Evolutionary conservation across 352 stramenopile species (phyloP), one percentile per base, ranked within the genome.

Genomic region (Aphanomyces astaci): DNA sequence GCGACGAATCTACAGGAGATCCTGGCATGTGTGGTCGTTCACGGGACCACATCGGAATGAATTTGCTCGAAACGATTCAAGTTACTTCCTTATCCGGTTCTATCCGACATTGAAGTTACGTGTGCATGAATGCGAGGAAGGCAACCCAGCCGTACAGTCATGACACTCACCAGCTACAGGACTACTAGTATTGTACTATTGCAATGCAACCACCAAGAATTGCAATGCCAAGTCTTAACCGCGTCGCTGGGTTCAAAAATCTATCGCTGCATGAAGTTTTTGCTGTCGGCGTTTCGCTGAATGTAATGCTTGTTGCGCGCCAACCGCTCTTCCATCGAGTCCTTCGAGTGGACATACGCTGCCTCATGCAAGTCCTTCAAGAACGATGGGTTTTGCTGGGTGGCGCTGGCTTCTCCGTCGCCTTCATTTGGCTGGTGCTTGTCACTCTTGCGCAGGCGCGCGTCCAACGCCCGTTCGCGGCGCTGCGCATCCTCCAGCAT

Each of bases 261-360:
- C 19, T 84, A 85, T 75, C 90, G 90, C 24, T 83, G 79, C 36
- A 95, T 71, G 30, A 95, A 95, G 70, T 92, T 93, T 24, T 76
- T 81, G 30, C 77, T 76, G 25, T 90, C 81, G n/a, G 82, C 84
- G 48, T 88, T 82, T 36, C 76, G 79, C 64, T 95, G 87, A 48
- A 95, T 92, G 68, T 95, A 95, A 64, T 95, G 84, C 27, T 81
- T 82, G 63, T 95, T 95, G 53, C 87, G 75, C 19, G 79, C 79
- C 62, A 95, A 66, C 0, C 84, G 84, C 39, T 93, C 83, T 49
- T 82, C 71, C 80, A 95, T 90, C 39, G 74, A 87, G 67, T 72
- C 81, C 2, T 84, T 78, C 0, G 71, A 70, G 31, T 81, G 73
- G 54, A 90, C 54, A 63, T 95, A 95, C n/a, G 83, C 84, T 11